These are phyloP conservation scores for Globisporangium cederbergense DNA, from an alignment of 352 stramenopile genomes.

Conservation along the genomic window DNA sequence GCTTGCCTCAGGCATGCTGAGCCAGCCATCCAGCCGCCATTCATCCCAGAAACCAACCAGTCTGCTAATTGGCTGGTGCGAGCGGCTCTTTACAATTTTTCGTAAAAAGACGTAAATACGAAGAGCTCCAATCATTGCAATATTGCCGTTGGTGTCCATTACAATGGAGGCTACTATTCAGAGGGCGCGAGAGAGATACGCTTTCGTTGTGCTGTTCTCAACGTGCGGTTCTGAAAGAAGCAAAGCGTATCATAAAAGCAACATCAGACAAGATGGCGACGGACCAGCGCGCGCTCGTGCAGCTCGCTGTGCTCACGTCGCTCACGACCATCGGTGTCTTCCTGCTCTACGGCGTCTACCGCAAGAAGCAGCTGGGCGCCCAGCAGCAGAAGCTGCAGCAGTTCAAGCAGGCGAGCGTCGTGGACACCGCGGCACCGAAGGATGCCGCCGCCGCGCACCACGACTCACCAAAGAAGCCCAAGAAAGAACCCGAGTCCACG, in stretches of 20 bases:
- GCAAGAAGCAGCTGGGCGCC: conserved; percentile 24
- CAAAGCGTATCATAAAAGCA: conserved; percentile 8
- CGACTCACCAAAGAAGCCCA: conserved; percentile 26
- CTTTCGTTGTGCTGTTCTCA: not conserved
- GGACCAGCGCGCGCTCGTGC: conserved; percentile 43
- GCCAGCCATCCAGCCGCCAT: not conserved
- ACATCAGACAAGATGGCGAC: conserved; percentile 19
- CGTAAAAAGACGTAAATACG: conserved; percentile 19
- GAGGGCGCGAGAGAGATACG: conserved; percentile 3
- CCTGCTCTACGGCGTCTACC: conserved; percentile 49
- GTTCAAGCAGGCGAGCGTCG: conserved; percentile 21
- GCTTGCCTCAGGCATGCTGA: not conserved
- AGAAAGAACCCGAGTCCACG: conserved; percentile 22
- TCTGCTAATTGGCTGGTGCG: not conserved
- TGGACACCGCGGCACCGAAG: conserved; percentile 22
- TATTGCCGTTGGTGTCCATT: too few relatives aligned
- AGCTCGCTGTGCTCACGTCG: conserved; percentile 70
- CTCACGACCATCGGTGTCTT: conserved; percentile 64
- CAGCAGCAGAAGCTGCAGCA: conserved; percentile 11
- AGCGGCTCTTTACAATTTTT: conserved; percentile 19
- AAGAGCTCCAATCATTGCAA: not conserved
- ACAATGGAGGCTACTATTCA: not conserved
- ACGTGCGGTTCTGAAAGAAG: conserved; percentile 7
- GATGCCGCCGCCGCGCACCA: conserved; percentile 15
- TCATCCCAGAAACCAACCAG: conserved; percentile 9